These are phyloP conservation scores for Toxoplasma gondii DNA, from an alignment of 169 alveolate genomes.

Conservation along the genomic window DNA sequence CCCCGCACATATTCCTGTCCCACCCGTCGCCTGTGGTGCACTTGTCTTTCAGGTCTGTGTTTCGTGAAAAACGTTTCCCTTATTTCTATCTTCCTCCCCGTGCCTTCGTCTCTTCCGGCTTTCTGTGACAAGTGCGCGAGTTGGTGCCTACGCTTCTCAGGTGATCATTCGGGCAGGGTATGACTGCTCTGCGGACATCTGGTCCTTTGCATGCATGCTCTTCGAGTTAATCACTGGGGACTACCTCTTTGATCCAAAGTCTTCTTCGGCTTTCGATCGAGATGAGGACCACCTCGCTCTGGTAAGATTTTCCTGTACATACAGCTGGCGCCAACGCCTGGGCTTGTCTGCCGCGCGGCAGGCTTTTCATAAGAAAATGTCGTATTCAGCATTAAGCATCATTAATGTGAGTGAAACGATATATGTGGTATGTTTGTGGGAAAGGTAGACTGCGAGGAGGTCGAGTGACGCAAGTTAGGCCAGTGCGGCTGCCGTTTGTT, in stretches of 20 bases:
- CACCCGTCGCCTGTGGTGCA: no score
- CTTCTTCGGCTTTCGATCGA: conserved; percentile 81
- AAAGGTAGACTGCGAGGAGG: no score
- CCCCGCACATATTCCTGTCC: no score
- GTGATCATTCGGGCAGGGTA: conserved; percentile 94
- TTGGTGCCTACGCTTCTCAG: conserved; percentile 15
- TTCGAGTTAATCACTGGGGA: conserved; percentile 99
- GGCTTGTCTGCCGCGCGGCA: neutral
- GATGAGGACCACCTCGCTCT: conserved; percentile 94
- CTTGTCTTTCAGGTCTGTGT: no score
- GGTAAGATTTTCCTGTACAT: conserved; percentile 87
- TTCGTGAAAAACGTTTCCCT: neutral
- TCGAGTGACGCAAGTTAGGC: no score
- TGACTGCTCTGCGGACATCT: conserved; percentile 95
- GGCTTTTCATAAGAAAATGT: neutral
- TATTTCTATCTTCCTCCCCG: neutral
- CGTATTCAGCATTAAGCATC: neutral
- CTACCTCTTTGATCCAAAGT: conserved; percentile 96
- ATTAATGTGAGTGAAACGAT: neutral
- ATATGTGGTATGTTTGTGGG: no score
- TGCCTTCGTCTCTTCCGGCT: conserved; percentile 25
- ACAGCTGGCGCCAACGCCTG: neutral
- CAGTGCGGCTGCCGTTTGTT: no score
- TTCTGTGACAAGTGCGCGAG: neutral
- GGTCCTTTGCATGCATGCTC: conserved; percentile 98